Base-by-base conservation (phyloP, 2,329 filamentous ascomycete genomes). In the Trichocomaceae sp. region DNA sequence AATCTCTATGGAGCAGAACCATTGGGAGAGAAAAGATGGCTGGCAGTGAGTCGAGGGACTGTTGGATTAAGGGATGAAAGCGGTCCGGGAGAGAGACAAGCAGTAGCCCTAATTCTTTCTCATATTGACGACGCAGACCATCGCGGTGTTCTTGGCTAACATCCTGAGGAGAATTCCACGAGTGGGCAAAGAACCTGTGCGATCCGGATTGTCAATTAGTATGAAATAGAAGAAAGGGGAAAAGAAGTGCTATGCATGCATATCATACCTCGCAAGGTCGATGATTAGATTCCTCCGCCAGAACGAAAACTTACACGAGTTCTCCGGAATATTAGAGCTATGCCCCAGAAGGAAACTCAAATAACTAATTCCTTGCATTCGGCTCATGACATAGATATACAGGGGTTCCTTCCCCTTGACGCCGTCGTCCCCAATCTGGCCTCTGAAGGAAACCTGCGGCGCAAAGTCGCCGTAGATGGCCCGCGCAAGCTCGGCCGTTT, bases 1-100 rank as follows among this genome's bases (percentile, higher is more conserved):
- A 72, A 51, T 75, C 70, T 55, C 61, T 59, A 55, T 75, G 70
- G 2, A 72, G 63, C 17, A 76, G 66, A 5, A 74, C 71, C 64
- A 71, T 72, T 9, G 69, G 71, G 10, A 75, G 63, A 37, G 70
- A 70, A 29, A 73, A 52, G 51, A 74, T 68, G 33, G 53, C 55
- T 9, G 64, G 62, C 13, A 75, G 58, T 5, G 66, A 64, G 44
- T 62, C 57, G 35, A 74, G 50, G 50, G 63, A 67, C 2, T 58
- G 55, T n/a, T 64, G 60, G 52, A 75, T 66, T 20, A 65, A 61
- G 5, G 58, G 60, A 19, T 62, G 65, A 56, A 75, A 74, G 31
- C 71, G 68, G 20, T 47, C 26, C 12, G 71, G 71, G 12, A 75
- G 66, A 56, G 62, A 63, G 20, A 35, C 15, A 57, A 68, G 65